Percentiles rank a stretch among this genome's conserved stretches.
Evolutionary conservation across 2,329 filamentous ascomycete species (phyloP).

Genomic region (Ascosphaera aggregata): DNA sequence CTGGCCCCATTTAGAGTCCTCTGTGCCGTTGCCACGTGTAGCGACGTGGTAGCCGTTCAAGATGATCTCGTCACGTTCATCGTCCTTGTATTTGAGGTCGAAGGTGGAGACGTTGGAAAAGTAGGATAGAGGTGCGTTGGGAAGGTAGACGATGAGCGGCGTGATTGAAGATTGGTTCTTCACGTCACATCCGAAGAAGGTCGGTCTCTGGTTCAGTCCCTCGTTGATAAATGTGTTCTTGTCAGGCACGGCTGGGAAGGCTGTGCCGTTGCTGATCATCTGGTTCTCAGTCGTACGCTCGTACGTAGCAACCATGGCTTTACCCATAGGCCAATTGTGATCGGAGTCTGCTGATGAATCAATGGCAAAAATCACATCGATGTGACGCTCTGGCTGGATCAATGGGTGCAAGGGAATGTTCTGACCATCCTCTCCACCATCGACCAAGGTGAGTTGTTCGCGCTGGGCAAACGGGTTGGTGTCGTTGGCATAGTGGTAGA

Average conservation of each 20-base stretch:
- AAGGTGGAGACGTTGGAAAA: constrained; percentile 64
- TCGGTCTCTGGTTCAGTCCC: constrained; percentile 47
- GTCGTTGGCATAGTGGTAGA: constrained; percentile 37
- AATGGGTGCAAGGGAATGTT: constrained; percentile 61
- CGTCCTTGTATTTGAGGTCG: constrained; percentile 36
- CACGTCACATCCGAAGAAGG: constrained; percentile 58
- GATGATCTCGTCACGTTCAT: constrained; percentile 56
- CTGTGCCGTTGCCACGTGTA: constrained; percentile 59
- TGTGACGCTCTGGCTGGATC: constrained; percentile 44
- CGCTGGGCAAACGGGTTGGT: constrained; percentile 33
- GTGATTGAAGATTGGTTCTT: constrained; percentile 32
- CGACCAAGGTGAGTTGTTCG: constrained; percentile 42
- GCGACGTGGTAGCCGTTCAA: constrained; percentile 65
- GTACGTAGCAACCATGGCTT: constrained; percentile 50
- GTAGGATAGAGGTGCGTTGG: constrained; percentile 59
- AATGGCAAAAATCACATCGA: constrained; percentile 64
- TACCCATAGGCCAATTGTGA: constrained; percentile 53
- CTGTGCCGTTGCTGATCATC: constrained; percentile 39
- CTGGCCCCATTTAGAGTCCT: constrained; percentile 50
- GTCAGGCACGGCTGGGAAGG: constrained; percentile 50
- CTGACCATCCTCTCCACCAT: constrained; percentile 55
- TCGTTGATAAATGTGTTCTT: constrained; percentile 58
- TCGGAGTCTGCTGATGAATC: constrained; percentile 54
- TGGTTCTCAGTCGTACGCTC: constrained; percentile 33
- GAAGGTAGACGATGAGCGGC: constrained; percentile 68